Base-by-base conservation (phyloP, 2,329 filamentous ascomycete species). In the Epichloe baconii region DNA sequence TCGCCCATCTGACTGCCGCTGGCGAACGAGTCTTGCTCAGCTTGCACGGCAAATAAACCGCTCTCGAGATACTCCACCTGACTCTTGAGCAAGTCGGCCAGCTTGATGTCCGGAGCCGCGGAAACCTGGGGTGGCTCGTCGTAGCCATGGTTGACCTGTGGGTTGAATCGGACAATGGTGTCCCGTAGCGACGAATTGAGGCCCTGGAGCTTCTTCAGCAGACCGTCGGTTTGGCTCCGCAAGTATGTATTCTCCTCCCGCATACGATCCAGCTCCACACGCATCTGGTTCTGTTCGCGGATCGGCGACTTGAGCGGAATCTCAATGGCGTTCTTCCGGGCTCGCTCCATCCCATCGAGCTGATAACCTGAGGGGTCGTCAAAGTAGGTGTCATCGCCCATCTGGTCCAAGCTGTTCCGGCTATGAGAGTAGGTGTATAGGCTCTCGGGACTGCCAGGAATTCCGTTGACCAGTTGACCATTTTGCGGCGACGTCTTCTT, bases 291-390 rank as follows among this genome's bases (percentile, higher is more conserved):
- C 55, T 79, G 75, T 54, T 77, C 76, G 23, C 77, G 73, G 35
- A 73, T 69, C 0, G 77, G 77, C 15, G 78, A 79, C 59, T 78
- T 80, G 35, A 74, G 58, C n/a, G 78, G 77, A 11, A 80, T 80
- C 52, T 78, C 75, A n/a, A 80, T 72, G 23, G 69, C 62, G 48
- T 71, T 71, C 52, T 71, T 71, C 48, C 65, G 67, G 35, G 61
- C 59, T 17, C 60, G 59, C 14, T 86, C 80, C 19, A 83, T 65
- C 53, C 79, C 77, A 57, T 88, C 85, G 5, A 85, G 77, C 11
- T 61, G 82, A 62, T 90, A 93, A 7, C 88, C 70, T 61, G 82
- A 86, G 52, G 82, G 76, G 56, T 93, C 86, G 60, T 94, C 86
- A 59, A 95, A 89, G 46, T 83, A 77, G 52, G 80, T 69, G 6